Conservation (phyloP, 2,329 filamentous ascomycete species). For the Phoma sp. region DNA sequence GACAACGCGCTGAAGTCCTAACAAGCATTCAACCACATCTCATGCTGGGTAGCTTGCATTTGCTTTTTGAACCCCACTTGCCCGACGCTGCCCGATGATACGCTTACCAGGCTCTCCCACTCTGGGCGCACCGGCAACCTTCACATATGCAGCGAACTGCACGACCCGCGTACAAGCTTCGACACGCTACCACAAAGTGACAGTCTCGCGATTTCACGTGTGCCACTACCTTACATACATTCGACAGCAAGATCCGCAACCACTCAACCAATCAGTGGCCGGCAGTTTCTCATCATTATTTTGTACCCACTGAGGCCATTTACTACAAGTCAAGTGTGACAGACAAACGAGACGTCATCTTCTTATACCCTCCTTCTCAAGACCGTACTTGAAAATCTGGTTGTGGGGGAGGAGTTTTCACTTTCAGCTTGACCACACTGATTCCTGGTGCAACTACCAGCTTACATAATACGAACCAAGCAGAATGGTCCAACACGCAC, state of each 20-base stretch:
- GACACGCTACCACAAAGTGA: conserved; percentile 16
- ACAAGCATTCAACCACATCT: neutral
- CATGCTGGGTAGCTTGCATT: neutral
- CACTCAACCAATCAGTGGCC: conserved; percentile 38
- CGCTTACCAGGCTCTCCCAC: conserved; percentile 1
- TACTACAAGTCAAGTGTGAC: conserved; percentile 10
- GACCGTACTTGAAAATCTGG: neutral
- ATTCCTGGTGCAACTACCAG: neutral
- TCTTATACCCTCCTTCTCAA: neutral
- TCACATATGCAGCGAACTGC: conserved; percentile 10
- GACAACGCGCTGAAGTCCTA: conserved; percentile 6
- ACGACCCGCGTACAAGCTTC: conserved; percentile 10
- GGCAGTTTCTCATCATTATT: conserved; percentile 45
- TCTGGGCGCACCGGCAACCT: conserved; percentile 3
- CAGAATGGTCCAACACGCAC: conserved; percentile 35
- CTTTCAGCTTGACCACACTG: conserved; percentile 4
- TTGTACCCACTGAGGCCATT: conserved; percentile 4
- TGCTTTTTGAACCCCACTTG: conserved; percentile 1
- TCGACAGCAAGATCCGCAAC: conserved; percentile 25
- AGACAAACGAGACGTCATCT: neutral
- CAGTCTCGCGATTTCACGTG: conserved; percentile 33
- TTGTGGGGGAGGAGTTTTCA: neutral
- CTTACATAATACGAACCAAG: conserved; percentile 20
- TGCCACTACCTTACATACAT: conserved; percentile 19
- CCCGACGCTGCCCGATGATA: conserved; percentile 18